Evolutionary conservation across 257 asterid genomes (phyloP).

Genomic region (Nemophila menziesii): DNA sequence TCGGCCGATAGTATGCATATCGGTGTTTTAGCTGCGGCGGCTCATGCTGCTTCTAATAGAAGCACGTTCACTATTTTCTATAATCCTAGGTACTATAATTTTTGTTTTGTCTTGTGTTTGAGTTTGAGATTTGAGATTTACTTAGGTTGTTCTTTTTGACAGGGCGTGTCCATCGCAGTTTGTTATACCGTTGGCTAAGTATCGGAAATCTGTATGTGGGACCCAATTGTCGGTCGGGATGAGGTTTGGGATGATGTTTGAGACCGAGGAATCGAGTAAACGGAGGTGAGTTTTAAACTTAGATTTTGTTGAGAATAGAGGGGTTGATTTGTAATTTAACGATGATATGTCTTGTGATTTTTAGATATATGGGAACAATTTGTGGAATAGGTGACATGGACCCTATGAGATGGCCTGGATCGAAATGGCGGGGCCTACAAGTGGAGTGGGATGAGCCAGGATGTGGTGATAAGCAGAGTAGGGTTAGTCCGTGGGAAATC

Average conservation of each 20-base stretch:
- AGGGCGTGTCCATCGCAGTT: conserved; percentile 97
- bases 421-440: conserved; percentile 96
- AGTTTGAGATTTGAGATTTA: background rate
- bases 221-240: conserved; percentile 75
- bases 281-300: conserved; percentile 42
- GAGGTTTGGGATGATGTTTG: conserved; percentile 98
- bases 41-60: conserved; percentile 91
- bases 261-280: conserved; percentile 90
- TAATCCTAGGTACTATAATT: conserved; percentile 59
- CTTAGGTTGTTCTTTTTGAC: conserved; percentile 7
- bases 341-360: background rate
- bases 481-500: conserved; percentile 95
- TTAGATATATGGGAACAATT: conserved; percentile 88
- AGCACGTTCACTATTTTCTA: conserved; percentile 77
- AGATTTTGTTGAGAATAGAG: background rate
- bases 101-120: background rate
- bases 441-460: conserved; percentile 99
- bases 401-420: conserved; percentile 91
- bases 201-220: conserved; percentile 55
- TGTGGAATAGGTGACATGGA: conserved; percentile 64
- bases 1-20: conserved; percentile 99
- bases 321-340: background rate
- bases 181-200: conserved; percentile 66
- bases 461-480: conserved; percentile 70
- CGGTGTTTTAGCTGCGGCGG: conserved; percentile 98